These are phyloP conservation scores for Vigna nakashimae DNA, from an alignment of 306 rosid species.

Conservation along the genomic window DNA sequence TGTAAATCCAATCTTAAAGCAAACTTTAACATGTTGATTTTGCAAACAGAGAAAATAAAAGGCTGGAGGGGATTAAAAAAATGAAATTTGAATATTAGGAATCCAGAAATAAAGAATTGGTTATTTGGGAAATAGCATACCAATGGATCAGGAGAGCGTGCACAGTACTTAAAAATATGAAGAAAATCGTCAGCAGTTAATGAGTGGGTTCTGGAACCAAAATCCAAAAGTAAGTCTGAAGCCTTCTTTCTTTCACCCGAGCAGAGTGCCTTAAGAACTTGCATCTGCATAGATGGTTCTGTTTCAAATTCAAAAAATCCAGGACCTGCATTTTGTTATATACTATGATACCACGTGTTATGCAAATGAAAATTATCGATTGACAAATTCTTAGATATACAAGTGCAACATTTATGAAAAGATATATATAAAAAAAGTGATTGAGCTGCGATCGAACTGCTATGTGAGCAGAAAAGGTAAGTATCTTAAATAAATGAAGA, in stretches of 20 bases:
- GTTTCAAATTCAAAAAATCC: constrained; percentile 44
- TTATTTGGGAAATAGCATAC: constrained; percentile 54
- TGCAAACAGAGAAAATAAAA: not conserved
- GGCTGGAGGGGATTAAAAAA: not conserved
- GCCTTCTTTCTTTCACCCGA: constrained; percentile 69
- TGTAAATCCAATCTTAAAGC: constrained; percentile 4
- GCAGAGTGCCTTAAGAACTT: constrained; percentile 68
- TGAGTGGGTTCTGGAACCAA: constrained; percentile 56
- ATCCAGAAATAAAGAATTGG: not conserved
- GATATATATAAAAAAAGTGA: not conserved
- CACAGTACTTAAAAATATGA: constrained; percentile 69
- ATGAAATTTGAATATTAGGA: not conserved
- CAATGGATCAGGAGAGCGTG: constrained; percentile 78
- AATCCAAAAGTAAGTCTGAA: constrained; percentile 64
- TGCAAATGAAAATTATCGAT: not conserved
- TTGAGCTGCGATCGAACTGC: not conserved
- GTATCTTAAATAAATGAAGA: not conserved
- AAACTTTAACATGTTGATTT: constrained; percentile 6
- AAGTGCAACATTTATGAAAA: not conserved
- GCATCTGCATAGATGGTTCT: constrained; percentile 56
- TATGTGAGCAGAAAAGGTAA: not conserved
- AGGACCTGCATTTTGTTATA: constrained; percentile 47
- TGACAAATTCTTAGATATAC: not conserved
- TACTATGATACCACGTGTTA: not conserved
- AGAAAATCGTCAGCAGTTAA: constrained; percentile 66